A percentile compares a stretch with the other conserved stretches of the same genome.
Evolutionary conservation across 768 basidiomycete species (phyloP).

Genomic region (Porphyrellus cyaneotinctus): DNA sequence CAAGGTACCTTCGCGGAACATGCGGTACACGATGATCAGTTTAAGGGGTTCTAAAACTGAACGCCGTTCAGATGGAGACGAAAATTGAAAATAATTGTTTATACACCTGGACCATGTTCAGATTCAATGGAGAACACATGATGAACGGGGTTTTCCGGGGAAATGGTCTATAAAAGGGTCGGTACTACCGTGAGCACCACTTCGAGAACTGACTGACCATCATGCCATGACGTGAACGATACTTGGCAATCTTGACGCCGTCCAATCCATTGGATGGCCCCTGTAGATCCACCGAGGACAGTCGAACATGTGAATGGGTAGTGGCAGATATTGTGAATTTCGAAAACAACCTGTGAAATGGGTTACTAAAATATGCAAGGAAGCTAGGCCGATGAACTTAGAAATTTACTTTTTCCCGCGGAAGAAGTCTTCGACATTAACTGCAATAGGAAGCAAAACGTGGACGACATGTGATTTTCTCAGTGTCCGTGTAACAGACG

Average conservation of each 20-base stretch:
- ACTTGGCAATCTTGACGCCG: constrained; percentile 50
- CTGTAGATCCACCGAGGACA: constrained; percentile 56
- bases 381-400: neutral
- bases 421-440: constrained; percentile 97
- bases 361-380: neutral
- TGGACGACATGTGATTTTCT: constrained; percentile 52
- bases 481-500: constrained; percentile 50
- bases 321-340: constrained; percentile 87
- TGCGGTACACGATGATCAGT: constrained; percentile 70
- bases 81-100: constrained; percentile 2
- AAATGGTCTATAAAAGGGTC: constrained; percentile 55
- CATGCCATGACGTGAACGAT: constrained; percentile 43
- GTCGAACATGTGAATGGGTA: constrained; percentile 73
- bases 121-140: constrained; percentile 81
- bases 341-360: constrained; percentile 66
- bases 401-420: constrained; percentile 64
- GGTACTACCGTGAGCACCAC: neutral
- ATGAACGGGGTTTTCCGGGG: constrained; percentile 68
- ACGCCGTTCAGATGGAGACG: constrained; percentile 2
- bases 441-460: constrained; percentile 76
- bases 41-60: constrained; percentile 60
- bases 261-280: constrained; percentile 41
- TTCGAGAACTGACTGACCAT: constrained; percentile 38
- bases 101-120: constrained; percentile 52
- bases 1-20: constrained; percentile 71